Conservation (phyloP, 2,329 filamentous ascomycete genomes). For the Rhynchosporium graminicola region DNA sequence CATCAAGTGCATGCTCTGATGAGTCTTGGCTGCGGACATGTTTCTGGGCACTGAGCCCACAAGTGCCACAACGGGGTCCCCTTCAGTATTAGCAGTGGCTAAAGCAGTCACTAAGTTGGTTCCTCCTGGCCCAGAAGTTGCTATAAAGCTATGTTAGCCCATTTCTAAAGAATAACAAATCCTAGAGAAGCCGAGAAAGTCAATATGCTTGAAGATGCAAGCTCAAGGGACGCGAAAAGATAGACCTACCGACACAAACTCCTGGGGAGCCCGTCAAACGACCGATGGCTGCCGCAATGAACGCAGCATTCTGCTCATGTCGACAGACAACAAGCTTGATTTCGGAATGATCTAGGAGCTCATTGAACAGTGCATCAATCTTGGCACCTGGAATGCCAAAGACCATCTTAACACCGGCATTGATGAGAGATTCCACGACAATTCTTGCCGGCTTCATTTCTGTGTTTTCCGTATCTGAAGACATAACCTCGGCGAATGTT, state of each 20-base stretch:
- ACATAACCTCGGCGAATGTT: too few species aligned
- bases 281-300: constrained; percentile 51
- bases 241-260: constrained; percentile 3
- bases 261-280: constrained; percentile 45
- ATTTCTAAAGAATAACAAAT: constrained; percentile 40
- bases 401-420: constrained; percentile 47
- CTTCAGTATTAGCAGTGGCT: constrained; percentile 50
- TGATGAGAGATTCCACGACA: constrained; percentile 25
- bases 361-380: constrained; percentile 51
- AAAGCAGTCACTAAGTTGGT: constrained; percentile 50
- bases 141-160: constrained; percentile 42
- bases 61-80: constrained; percentile 50
- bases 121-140: constrained; percentile 50
- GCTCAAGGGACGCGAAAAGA: not conserved
- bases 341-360: constrained; percentile 48
- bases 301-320: constrained; percentile 53
- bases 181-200: not conserved
- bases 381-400: constrained; percentile 52
- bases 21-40: constrained; percentile 48
- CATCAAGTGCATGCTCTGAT: constrained; percentile 48
- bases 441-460: not conserved
- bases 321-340: constrained; percentile 50
- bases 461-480: constrained; percentile 28
- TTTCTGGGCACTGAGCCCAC: constrained; percentile 49
- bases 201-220: too few species aligned